Evolutionary conservation across 1,284 basidiomycete genomes (phyloP), one percentile per base, ranked within the genome.

Genomic region (Kwoniella shivajii): DNA sequence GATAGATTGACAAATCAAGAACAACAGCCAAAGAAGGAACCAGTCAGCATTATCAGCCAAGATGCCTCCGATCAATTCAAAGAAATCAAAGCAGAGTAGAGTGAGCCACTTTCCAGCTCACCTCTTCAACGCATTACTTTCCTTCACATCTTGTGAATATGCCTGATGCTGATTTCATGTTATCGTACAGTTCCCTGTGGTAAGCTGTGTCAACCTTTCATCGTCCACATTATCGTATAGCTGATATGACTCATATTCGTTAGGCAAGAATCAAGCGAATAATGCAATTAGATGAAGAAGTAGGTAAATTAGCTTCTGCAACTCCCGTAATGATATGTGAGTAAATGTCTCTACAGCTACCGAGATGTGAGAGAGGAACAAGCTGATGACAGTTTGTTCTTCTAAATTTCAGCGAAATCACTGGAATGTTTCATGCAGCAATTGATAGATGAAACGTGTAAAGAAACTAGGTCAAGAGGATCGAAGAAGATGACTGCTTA

Each of bases 261-360:
- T 60, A 92, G 90, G 95, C 95, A 6, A 86, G 95, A 53, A 99
- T 98, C 81, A 99, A 98, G 84, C 92, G 94, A 82, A 97, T 99
- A 60, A 99, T 99, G 92, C 95, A 99, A 81, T 93, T 95, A 76
- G 95, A 99, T 75, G 96, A 99, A 74, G 95, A 99, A 75, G 95
- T 99, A 16, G 95, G 96, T 55, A 99, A 99, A 78, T 92, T 99
- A 18, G 94, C 96, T 1, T 91, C 93, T 72, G 94, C 92, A 14
- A 97, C 95, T 4, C 96, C 96, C 0, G 86, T 99, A 57, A 90
- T 97, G 61, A 96, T 99, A 68, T 99, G 96, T 98, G 73, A 77
- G 92, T 85, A 16, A n/a, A 45, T 18, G 6, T 24, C 34, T 36
- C n/a, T n/a, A n/a, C n/a, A n/a, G 38, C 10, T 27, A 3, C 43